Percentiles rank a stretch among this genome's conserved stretches.
Conservation (phyloP, 2,329 filamentous ascomycete genomes). For the Colletotrichum higginsianum region DNA sequence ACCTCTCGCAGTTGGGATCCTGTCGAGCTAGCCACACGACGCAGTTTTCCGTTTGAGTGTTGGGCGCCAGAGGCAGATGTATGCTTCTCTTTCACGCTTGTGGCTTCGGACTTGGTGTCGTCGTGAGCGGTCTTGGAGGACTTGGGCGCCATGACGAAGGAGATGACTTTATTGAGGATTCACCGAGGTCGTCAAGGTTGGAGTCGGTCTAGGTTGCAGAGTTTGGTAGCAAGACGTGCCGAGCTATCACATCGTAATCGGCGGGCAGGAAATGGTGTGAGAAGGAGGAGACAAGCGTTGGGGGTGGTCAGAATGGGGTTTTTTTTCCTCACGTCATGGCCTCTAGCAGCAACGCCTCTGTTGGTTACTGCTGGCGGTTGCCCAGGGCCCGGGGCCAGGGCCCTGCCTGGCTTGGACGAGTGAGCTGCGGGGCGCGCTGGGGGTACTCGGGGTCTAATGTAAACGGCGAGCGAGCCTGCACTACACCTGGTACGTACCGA, state of each 20-base stretch:
- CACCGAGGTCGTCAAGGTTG: conserved; percentile 19
- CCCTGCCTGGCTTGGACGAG: conserved; percentile 26
- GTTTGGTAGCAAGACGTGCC: conserved; percentile 59
- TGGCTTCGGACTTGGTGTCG: conserved; percentile 61
- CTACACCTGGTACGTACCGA: conserved; percentile 20
- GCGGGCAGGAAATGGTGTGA: conserved; percentile 14
- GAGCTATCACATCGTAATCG: conserved; percentile 38
- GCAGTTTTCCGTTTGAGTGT: conserved; percentile 67
- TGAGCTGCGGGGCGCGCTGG: conserved; percentile 33
- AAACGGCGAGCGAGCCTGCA: conserved; percentile 1
- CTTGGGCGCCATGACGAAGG: conserved; percentile 62
- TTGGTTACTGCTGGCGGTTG: conserved; percentile 39
- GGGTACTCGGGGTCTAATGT: conserved; percentile 37
- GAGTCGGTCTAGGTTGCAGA: conserved; percentile 62
- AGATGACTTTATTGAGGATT: not conserved
- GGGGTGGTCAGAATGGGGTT: conserved; percentile 18
- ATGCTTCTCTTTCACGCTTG: conserved; percentile 62
- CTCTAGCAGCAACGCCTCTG: conserved; percentile 16
- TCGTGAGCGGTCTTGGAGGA: conserved; percentile 58
- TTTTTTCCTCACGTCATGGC: conserved; percentile 42
- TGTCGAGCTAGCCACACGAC: conserved; percentile 67
- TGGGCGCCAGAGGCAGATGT: conserved; percentile 52
- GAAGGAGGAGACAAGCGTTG: conserved; percentile 2
- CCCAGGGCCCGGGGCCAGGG: conserved; percentile 10
- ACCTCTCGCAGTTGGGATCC: conserved; percentile 50